These are phyloP conservation scores for Xylariomycetidae sp. DNA, from an alignment of 2,329 filamentous ascomycete genomes.

Conservation along the genomic window DNA sequence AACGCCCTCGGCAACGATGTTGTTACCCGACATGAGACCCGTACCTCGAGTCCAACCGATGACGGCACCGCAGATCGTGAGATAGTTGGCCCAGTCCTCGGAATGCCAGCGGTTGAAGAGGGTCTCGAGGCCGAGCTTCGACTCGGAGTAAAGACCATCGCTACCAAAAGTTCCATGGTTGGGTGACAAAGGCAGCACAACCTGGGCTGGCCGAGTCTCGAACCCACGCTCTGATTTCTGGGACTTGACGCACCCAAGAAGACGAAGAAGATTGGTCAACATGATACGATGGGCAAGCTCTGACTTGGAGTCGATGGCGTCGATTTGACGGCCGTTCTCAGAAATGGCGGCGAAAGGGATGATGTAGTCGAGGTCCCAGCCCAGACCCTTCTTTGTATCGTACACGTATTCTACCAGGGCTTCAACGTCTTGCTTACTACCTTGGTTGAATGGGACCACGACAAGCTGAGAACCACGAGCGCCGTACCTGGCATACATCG, in stretches of 20 bases:
- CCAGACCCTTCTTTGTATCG: constrained; percentile 89
- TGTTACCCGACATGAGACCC: constrained; percentile 96
- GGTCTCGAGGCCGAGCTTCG: constrained; percentile 93
- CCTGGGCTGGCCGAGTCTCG: constrained; percentile 92
- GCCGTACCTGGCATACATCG: constrained; percentile 94
- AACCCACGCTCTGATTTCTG: constrained; percentile 86
- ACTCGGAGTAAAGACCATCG: constrained; percentile 96
- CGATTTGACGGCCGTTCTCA: constrained; percentile 96
- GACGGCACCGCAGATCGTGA: constrained; percentile 96
- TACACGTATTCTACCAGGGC: constrained; percentile 95
- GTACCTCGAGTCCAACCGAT: constrained; percentile 99
- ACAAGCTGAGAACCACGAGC: constrained; percentile 93
- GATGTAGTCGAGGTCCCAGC: constrained; percentile 96
- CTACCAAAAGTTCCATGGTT: constrained; percentile 99
- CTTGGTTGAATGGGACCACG: constrained; percentile 98
- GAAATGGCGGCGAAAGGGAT: constrained; percentile 96
- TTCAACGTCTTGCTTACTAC: constrained; percentile 96
- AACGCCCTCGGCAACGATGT: constrained; percentile 93
- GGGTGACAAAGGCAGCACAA: constrained; percentile 90
- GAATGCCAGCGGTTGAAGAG: constrained; percentile 98
- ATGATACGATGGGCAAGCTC: constrained; percentile 98
- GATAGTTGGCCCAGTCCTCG: constrained; percentile 94
- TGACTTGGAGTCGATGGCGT: constrained; percentile 93
- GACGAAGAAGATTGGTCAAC: constrained; percentile 92
- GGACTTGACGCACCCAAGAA: constrained; percentile 84